Percentiles rank a stretch among this genome's conserved stretches.
Conservation (phyloP, 169 alveolate species). For the Cryptosporidium tyzzeri region DNA sequence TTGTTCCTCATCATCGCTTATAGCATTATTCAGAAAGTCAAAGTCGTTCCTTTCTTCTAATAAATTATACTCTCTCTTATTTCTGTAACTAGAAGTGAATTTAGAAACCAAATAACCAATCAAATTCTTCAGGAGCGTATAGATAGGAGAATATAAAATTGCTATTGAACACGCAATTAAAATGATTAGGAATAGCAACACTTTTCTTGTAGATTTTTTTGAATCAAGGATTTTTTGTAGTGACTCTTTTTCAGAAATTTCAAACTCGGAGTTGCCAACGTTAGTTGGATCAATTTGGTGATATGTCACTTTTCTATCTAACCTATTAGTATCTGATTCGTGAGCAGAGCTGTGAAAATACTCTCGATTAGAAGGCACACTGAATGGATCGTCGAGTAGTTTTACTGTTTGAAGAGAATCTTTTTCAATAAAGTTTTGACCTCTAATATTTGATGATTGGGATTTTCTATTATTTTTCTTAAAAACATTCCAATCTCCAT, state of each 20-base stretch:
- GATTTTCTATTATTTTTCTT: not conserved
- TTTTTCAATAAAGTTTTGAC: not conserved
- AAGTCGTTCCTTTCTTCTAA: conserved; percentile 55
- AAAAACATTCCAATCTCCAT: conserved; percentile 39
- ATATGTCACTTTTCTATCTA: not conserved
- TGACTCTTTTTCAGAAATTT: not conserved
- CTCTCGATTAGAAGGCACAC: not conserved
- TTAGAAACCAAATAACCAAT: not conserved
- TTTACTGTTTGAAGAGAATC: not conserved
- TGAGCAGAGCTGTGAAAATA: not conserved
- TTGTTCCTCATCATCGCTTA: conserved; percentile 58
- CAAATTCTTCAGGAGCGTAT: not conserved
- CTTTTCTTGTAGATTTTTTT: not conserved
- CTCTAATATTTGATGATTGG: not conserved
- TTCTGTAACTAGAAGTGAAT: not conserved
- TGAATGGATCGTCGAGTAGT: not conserved
- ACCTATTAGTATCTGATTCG: not conserved
- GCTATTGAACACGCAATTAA: not conserved
- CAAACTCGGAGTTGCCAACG: not conserved
- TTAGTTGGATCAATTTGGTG: not conserved
- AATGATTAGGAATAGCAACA: not conserved
- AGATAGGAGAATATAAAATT: not conserved
- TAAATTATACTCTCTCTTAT: conserved; percentile 34
- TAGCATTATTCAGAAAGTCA: conserved; percentile 36
- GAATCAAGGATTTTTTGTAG: not conserved